Evolutionary conservation across 345 rosid species (phyloP).

Genomic region (Eucalyptus pumila): DNA sequence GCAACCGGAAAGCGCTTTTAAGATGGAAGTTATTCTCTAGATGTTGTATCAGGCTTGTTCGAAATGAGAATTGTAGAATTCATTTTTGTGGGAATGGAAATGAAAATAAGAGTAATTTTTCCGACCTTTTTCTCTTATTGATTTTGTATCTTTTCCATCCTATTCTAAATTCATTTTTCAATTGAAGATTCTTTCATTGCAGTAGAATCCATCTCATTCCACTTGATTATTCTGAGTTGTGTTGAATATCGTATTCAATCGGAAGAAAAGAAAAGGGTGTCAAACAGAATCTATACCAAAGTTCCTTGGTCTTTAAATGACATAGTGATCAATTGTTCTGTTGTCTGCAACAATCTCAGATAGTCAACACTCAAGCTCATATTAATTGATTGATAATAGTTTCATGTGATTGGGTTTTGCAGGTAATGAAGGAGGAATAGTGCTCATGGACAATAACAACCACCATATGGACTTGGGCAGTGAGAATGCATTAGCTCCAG

Average conservation of each 20-base stretch:
- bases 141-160: background rate
- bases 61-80: background rate
- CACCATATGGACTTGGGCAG: background rate
- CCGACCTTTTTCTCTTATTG: background rate
- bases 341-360: background rate
- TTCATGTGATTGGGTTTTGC: background rate
- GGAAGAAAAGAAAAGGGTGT: background rate
- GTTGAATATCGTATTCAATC: background rate
- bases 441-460: background rate
- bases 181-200: background rate
- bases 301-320: background rate
- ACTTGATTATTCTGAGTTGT: background rate
- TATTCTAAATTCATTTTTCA: background rate
- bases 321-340: background rate
- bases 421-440: conserved; percentile 18
- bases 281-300: background rate
- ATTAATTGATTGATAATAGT: background rate
- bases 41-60: background rate
- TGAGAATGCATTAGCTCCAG: background rate
- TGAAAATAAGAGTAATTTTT: background rate
- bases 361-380: background rate
- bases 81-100: background rate
- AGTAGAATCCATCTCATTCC: background rate
- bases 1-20: background rate
- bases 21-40: background rate